phyloP scores from a whole-genome alignment of 2,329 filamentous ascomycete genomes.

The Amphichorda felina region DNA sequence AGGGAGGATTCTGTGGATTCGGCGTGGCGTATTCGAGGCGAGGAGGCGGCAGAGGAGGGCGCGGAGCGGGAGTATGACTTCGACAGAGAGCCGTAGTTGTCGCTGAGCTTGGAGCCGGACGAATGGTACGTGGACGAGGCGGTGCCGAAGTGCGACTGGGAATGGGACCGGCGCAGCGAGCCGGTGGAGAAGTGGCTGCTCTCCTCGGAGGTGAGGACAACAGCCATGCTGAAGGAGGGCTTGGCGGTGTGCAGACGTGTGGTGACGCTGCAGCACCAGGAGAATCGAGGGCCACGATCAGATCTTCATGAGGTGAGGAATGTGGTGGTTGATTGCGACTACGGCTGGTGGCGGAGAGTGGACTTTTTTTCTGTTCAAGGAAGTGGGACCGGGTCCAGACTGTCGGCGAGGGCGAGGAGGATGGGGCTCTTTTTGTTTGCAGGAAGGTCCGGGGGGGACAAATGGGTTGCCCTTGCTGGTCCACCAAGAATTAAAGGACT shows the following conservation, averaged over 20 bases:
- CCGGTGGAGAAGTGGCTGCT: conserved; percentile 42
- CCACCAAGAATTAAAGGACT: too few relatives aligned
- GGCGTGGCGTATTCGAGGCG: conserved; percentile 36
- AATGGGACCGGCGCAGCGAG: conserved; percentile 46
- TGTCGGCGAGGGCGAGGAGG: too few relatives aligned
- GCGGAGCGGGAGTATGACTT: conserved; percentile 32
- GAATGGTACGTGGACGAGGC: conserved; percentile 24
- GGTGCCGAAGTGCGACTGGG: conserved; percentile 42
- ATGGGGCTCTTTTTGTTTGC: too few relatives aligned
- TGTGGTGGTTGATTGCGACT: too few relatives aligned
- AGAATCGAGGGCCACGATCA: not conserved
- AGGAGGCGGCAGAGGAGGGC: conserved; percentile 43
- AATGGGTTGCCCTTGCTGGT: too few relatives aligned
- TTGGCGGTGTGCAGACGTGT: not conserved
- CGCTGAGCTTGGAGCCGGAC: conserved; percentile 28
- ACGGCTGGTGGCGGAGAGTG: too few relatives aligned
- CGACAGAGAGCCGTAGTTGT: conserved; percentile 27
- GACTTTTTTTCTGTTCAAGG: too few relatives aligned
- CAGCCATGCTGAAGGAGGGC: conserved; percentile 33
- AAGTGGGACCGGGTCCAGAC: too few relatives aligned
- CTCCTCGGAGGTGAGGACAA: conserved; percentile 45
- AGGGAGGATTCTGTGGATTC: conserved; percentile 46
- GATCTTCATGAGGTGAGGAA: not conserved
- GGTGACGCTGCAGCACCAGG: conserved; percentile 5
- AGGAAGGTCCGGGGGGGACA: too few relatives aligned